These are phyloP conservation scores for Epichloe baconii DNA, from an alignment of 2,329 filamentous ascomycete genomes.

Conservation along the genomic window DNA sequence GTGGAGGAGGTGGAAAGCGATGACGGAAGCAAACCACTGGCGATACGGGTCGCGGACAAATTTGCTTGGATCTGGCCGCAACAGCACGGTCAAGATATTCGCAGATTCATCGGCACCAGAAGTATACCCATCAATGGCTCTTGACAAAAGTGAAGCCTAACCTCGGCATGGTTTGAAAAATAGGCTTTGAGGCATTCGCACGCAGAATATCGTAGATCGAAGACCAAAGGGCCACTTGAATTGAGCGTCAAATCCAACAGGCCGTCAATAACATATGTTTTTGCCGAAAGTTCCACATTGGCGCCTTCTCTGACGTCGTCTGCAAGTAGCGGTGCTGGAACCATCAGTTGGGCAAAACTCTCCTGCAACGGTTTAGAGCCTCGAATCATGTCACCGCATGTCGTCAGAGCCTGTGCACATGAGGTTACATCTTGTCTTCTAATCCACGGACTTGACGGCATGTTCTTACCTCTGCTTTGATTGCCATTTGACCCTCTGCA, in stretches of 20 bases:
- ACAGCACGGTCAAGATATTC: constrained; percentile 75
- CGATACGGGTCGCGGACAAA: constrained; percentile 70
- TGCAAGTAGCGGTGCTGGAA: constrained; percentile 44
- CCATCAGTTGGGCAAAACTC: constrained; percentile 75
- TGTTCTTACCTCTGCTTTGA: constrained; percentile 60
- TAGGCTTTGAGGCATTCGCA: constrained; percentile 91
- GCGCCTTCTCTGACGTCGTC: constrained; percentile 23
- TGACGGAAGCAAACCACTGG: constrained; percentile 76
- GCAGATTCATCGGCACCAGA: constrained; percentile 69
- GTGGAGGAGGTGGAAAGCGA: constrained; percentile 74
- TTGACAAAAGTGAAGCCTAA: constrained; percentile 74
- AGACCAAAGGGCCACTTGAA: constrained; percentile 49
- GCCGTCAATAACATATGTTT: constrained; percentile 86
- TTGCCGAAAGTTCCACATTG: constrained; percentile 36
- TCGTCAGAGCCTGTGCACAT: constrained; percentile 53
- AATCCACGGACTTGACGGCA: constrained; percentile 3
- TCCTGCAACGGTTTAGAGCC: constrained; percentile 73
- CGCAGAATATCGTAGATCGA: constrained; percentile 72
- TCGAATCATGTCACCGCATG: constrained; percentile 79
- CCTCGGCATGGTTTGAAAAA: constrained; percentile 67
- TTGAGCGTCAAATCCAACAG: constrained; percentile 72
- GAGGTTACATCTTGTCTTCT: constrained; percentile 2
- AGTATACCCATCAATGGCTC: constrained; percentile 78
- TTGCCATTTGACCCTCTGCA: constrained; percentile 51
- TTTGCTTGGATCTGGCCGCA: constrained; percentile 50